Conservation (phyloP, 257 asterid genomes). For the Nemophila menziesii region DNA sequence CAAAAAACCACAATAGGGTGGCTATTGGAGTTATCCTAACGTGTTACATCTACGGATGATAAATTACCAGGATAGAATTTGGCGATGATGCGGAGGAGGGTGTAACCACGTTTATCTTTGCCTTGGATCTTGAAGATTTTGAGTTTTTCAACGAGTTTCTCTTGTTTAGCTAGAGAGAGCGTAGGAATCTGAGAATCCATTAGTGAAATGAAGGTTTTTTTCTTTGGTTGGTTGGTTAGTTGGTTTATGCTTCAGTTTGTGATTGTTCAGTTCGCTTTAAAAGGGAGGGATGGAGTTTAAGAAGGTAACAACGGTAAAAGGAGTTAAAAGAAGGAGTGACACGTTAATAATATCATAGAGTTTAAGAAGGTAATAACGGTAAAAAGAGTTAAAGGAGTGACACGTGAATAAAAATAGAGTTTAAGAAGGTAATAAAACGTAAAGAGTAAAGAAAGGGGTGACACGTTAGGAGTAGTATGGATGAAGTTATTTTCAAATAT, state of each 20-base stretch:
- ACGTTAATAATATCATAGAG: no score
- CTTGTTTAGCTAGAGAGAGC: conserved; percentile 32
- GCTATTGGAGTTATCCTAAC: no score
- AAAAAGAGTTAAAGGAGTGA: no score
- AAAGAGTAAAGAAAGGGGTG: no score
- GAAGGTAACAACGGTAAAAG: neutral
- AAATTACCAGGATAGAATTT: conserved; percentile 62
- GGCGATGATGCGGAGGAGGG: conserved; percentile 52
- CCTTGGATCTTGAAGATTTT: conserved; percentile 67
- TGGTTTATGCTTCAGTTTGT: neutral
- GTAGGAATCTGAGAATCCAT: conserved; percentile 21
- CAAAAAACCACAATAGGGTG: no score
- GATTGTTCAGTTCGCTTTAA: neutral
- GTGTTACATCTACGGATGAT: no score
- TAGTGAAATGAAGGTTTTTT: neutral
- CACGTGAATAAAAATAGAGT: no score
- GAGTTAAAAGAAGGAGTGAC: no score
- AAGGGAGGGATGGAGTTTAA: neutral
- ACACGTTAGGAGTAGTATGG: no score
- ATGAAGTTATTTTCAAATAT: neutral
- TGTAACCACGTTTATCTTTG: conserved; percentile 44
- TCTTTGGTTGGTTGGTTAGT: neutral
- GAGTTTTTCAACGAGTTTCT: conserved; percentile 38
- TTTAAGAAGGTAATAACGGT: no score
- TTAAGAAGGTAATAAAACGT: no score